A percentile compares a stretch with the other conserved stretches of the same genome.
Conservation (phyloP, 2,329 filamentous ascomycete species). For the Trichoderma brevicompactum region DNA sequence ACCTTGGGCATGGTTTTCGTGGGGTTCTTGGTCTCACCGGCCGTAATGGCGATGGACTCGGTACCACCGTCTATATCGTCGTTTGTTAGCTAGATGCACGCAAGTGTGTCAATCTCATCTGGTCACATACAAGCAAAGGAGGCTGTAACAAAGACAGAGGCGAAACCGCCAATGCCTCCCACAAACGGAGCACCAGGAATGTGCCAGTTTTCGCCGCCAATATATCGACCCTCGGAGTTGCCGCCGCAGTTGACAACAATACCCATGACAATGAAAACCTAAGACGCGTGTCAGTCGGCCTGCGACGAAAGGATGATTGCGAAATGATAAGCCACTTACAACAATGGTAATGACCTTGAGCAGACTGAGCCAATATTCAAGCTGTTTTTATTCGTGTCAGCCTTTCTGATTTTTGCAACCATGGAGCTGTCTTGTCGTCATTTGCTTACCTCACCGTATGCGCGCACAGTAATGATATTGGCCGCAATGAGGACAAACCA, state of each 20-base stretch:
- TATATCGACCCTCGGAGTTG: constrained; percentile 57
- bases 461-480: constrained; percentile 43
- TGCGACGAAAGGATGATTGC: background rate
- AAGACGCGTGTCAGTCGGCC: background rate
- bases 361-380: constrained; percentile 62
- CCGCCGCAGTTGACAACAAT: constrained; percentile 59
- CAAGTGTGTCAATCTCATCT: background rate
- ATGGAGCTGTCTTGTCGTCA: background rate
- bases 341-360: constrained; percentile 59
- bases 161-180: constrained; percentile 67
- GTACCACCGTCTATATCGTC: constrained; percentile 51
- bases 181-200: constrained; percentile 66
- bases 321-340: constrained; percentile 33
- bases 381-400: constrained; percentile 46
- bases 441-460: constrained; percentile 42
- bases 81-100: background rate
- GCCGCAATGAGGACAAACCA: constrained; percentile 57
- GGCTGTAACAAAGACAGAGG: constrained; percentile 59
- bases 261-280: constrained; percentile 65
- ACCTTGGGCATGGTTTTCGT: constrained; percentile 64
- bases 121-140: constrained; percentile 58
- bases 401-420: background rate
- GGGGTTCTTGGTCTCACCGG: constrained; percentile 67
- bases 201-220: constrained; percentile 63
- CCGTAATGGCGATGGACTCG: constrained; percentile 68